Base-by-base conservation (phyloP, 805 yeast genomes). In the Candida tibetensis region DNA sequence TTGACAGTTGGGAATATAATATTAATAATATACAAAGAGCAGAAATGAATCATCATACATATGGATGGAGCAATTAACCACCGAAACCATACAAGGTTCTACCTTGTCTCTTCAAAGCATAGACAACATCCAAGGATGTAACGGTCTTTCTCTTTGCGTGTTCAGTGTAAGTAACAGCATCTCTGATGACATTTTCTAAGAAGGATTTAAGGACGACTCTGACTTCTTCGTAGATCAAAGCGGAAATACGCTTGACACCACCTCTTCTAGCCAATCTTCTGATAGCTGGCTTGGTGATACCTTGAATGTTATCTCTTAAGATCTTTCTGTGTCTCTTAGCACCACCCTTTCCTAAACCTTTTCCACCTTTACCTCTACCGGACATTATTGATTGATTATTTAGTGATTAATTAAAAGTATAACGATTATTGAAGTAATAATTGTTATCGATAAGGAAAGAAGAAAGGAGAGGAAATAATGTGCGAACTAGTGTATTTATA, bases 221-320 rank as follows among this genome's bases (percentile, higher is more conserved):
- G 65, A 93, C 96, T 78, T 91, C 97, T 76, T 91, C 99, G 79
- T 91, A 91, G 71, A 91, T 91, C 68, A 90, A 78, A 71, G 96
- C 98, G 49, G 98, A 91, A 64, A 91, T 91, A 86, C 99, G 96
- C 85, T 91, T 91, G 67, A 91, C 99, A 90, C 99, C 99, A 78
- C 99, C 99, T 87, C 99, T 89, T 84, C 99, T 91, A 37, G 99
- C 99, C 63, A 91, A 85, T 87, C 99, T 91, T 81, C 99, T 89
- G 67, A 91, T 91, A 66, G 99, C 99, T 68, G 99, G 99, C 82
- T 91, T 91, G 49, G 99, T 91, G 69, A 91, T 91, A 80, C 99
- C 99, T 77, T 90, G 97, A 58, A 93, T 91, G 91, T 91, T 93
- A 74, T 93, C 99, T 81, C 98, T 90, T 55, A 90, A 80, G 74